Evolutionary conservation across 2,329 filamentous ascomycete species (phyloP).

Genomic region (Penicillium hesseltinei): DNA sequence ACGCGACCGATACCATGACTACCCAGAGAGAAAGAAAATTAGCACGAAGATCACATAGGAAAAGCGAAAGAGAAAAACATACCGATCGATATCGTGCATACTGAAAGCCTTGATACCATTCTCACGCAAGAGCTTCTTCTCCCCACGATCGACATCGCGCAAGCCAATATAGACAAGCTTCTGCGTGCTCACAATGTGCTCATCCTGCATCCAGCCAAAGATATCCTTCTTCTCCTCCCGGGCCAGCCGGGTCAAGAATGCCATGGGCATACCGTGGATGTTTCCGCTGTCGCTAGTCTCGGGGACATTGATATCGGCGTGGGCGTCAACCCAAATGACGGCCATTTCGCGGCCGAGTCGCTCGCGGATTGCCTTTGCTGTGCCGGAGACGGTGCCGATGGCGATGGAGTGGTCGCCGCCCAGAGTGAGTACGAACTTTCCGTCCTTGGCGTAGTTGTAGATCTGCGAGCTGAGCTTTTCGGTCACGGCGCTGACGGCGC

Average conservation of each 20-base stretch:
- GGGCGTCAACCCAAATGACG: slow-evolving; percentile 98
- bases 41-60: neutral
- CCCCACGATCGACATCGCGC: slow-evolving; percentile 84
- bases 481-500: slow-evolving; percentile 81
- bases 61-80: slow-evolving; percentile 35
- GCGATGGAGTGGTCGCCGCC: slow-evolving; percentile 96
- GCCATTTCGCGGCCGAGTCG: slow-evolving; percentile 78
- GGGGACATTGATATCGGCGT: slow-evolving; percentile 96
- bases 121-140: slow-evolving; percentile 88
- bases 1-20: slow-evolving; percentile 92
- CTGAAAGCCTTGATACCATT: slow-evolving; percentile 92
- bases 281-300: slow-evolving; percentile 88
- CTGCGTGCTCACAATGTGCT: slow-evolving; percentile 59
- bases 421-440: slow-evolving; percentile 85
- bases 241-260: slow-evolving; percentile 84
- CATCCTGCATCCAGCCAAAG: slow-evolving; percentile 82
- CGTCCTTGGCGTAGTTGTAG: slow-evolving; percentile 78
- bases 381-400: slow-evolving; percentile 87
- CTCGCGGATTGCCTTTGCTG: slow-evolving; percentile 81
- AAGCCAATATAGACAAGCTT: slow-evolving; percentile 98
- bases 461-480: slow-evolving; percentile 76
- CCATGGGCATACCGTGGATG: slow-evolving; percentile 96
- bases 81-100: slow-evolving; percentile 97
- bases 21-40: neutral
- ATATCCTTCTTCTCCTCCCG: slow-evolving; percentile 71